Evolutionary conservation across 768 basidiomycete species (phyloP), one percentile per base, ranked within the genome.

Genomic region (Tulasnella sp.): DNA sequence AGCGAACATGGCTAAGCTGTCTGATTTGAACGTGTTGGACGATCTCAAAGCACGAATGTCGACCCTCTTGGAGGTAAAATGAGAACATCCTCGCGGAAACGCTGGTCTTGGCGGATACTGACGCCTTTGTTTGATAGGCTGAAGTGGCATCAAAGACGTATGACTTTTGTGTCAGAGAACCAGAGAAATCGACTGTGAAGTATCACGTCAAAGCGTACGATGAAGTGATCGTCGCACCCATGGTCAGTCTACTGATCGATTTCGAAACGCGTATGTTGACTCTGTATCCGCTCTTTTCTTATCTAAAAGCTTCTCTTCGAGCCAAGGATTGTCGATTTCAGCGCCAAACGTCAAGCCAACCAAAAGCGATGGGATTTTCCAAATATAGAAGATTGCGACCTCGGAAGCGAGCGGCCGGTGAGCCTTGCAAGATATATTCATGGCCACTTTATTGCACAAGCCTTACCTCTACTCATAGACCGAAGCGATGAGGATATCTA

Each of bases 21-120:
- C 91, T 67, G 94, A 97, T 67, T 96, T 91, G 88, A 77, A 78
- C 52, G 80, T 96, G 51, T 83, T 97, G 78, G 90, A 97, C 69
- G 89, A 94, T 64, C 76, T 98, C 58, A 97, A 98, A 67, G 77
- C 80, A 49, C 78, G 85, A 47, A 72, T 91, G 26, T 92, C 89
- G 67, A 94, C 92, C 0, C 74, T 99, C 27, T 78, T 83, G 24
- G 94, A 98, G 78, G 96, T 94, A 65, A 65, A 79, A 67, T 17
- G 9, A 17, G 4, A 11, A 24, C 15, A 5, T n/a, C 10, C 13
- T 2, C 24, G 3, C 51, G 53, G 21, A n/a, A 27, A n/a, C n/a
- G n/a, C n/a, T n/a, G n/a, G 11, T 50, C 49, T 43, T 43, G 42
- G 19, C 19, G 24, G 49, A 11, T 50, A 23, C 13, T 26, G 13